phyloP scores from a whole-genome alignment of 495 filamentous ascomycete genomes.

The Tuber umbilicatum region DNA sequence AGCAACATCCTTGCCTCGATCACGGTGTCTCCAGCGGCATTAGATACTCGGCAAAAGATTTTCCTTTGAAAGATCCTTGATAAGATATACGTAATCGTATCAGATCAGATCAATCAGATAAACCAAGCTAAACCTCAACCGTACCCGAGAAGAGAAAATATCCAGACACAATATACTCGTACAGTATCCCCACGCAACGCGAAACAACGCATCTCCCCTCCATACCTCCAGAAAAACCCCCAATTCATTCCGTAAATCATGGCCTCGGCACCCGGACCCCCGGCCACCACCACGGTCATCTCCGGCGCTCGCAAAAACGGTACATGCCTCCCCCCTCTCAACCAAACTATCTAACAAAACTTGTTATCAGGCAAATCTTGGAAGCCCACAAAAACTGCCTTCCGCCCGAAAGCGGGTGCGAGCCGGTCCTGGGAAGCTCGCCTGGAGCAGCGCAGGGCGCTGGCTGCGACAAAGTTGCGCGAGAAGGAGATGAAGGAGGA shows the following conservation, averaged over 20 bases:
- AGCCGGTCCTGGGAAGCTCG: conserved; percentile 68
- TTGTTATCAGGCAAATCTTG: conserved; percentile 77
- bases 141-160: background rate
- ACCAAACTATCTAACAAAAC: background rate
- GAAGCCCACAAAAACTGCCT: conserved; percentile 75
- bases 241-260: background rate
- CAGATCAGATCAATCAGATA: conserved; percentile 2
- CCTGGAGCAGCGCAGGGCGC: conserved; percentile 55
- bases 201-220: background rate
- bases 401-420: conserved; percentile 70
- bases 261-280: conserved; percentile 39
- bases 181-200: background rate
- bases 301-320: conserved; percentile 45
- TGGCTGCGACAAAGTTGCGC: conserved; percentile 70
- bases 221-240: background rate
- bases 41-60: background rate
- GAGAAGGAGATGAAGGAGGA: conserved; percentile 95
- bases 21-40: background rate
- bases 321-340: conserved; percentile 19
- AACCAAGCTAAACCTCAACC: background rate
- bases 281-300: conserved; percentile 46
- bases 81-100: conserved; percentile 3
- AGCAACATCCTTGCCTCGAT: background rate
- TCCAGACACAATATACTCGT: background rate
- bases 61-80: background rate